Base-by-base conservation (phyloP, 805 yeast genomes). In the Hanseniaspora thailandica region DNA sequence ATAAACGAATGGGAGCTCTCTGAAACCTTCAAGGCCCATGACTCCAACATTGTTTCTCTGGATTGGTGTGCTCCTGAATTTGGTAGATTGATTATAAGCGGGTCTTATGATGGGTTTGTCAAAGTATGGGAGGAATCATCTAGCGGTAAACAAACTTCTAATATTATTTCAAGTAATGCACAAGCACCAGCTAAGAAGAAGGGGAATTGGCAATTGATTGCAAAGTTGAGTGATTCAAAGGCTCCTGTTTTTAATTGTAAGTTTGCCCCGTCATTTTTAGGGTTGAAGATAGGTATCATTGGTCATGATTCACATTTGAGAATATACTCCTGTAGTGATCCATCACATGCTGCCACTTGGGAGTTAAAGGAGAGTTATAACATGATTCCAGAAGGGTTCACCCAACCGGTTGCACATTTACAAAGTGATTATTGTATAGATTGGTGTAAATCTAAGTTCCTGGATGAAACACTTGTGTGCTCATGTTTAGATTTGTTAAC, bases 11-110 rank as follows among this genome's bases (percentile, higher is more conserved):
- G 97, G 97, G 77, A 77, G 19, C 68, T 86, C 54, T 81, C 82
- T 61, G 97, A 90, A 66, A 81, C 85, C 46, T 93, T 96, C 94
- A 85, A 84, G 59, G 97, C 97, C 0, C 98, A 93, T 64, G 96
- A 93, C 61, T 81, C 95, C 7, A 78, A 88, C 55, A 78, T 93
- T 25, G 84, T 87, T 20, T 78, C 83, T 59, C 73, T 93, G 9
- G 80, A 81, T 45, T 93, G 96, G 94, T 96, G 97, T 0, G 84
- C 86, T 48, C 98, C 98, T 1, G 94, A 90, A 66, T 88, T 80
- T 66, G 94, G 96, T 8, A 86, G 86, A 62, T 71, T 93, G 3
- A 67, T 93, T 23, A 95, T 95, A 1, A 79, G 93, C 25, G 88
- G 89, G 34, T 86, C 96, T 1, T 87, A 84, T 66, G 99, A 93